These are phyloP conservation scores for Termitomyces sp. DNA, from an alignment of 768 basidiomycete genomes.

Conservation along the genomic window DNA sequence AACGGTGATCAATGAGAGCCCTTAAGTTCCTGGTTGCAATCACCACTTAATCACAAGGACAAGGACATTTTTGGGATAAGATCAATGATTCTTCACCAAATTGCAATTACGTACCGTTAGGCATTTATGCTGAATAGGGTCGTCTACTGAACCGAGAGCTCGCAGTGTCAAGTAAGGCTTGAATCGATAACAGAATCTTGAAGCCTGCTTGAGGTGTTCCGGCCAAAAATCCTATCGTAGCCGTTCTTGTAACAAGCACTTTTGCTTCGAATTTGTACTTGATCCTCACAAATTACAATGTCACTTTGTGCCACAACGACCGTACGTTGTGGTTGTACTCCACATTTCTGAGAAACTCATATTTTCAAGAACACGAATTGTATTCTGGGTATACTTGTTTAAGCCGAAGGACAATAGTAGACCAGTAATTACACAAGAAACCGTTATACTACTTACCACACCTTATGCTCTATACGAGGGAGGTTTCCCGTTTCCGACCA, in stretches of 20 bases:
- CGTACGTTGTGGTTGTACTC: background rate
- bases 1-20: background rate
- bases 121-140: background rate
- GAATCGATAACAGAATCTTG: background rate
- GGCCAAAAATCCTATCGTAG: background rate
- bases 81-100: background rate
- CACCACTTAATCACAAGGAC: background rate
- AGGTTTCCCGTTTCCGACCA: background rate
- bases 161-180: background rate
- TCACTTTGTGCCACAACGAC: background rate
- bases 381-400: background rate
- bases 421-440: background rate
- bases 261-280: background rate
- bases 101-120: no score
- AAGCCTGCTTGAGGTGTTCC: background rate
- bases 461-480: background rate
- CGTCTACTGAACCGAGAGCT: background rate
- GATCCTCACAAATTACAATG: background rate
- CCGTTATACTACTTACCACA: background rate
- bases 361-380: no score
- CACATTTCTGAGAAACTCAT: background rate
- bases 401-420: background rate
- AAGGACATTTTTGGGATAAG: background rate
- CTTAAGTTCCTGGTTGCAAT: background rate
- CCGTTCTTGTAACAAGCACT: conserved; percentile 2